phyloP scores from a whole-genome alignment of 176 grass and related monocot species.

The maize (Zea mays) region Zm-B73-REFERENCE-NAM-5.0 NC_050098.1:139749501-139750000 shows the following conservation, averaged over 20 bases:
- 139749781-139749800: background rate
- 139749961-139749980: background rate
- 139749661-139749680: constrained; percentile 90
- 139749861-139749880: constrained; percentile 39
- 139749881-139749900: constrained; percentile 99
- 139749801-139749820: background rate
- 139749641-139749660: constrained; percentile 99
- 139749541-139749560: constrained; percentile 11
- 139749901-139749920: constrained; percentile 88
- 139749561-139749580: constrained; percentile 54
- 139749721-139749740: background rate
- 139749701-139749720: background rate
- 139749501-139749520: constrained; percentile 40
- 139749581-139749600: constrained; percentile 99
- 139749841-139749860: constrained; percentile 17
- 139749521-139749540: background rate
- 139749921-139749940: constrained; percentile 84
- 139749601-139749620: constrained; percentile 94
- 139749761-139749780: background rate
- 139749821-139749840: background rate
- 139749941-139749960: constrained; percentile 6
- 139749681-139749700: constrained; percentile 99
- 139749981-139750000: background rate
- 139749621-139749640: constrained; percentile 90
- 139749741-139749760: background rate